phyloP scores from a whole-genome alignment of 169 alveolate genomes.

The Besnoitia besnoiti region DNA sequence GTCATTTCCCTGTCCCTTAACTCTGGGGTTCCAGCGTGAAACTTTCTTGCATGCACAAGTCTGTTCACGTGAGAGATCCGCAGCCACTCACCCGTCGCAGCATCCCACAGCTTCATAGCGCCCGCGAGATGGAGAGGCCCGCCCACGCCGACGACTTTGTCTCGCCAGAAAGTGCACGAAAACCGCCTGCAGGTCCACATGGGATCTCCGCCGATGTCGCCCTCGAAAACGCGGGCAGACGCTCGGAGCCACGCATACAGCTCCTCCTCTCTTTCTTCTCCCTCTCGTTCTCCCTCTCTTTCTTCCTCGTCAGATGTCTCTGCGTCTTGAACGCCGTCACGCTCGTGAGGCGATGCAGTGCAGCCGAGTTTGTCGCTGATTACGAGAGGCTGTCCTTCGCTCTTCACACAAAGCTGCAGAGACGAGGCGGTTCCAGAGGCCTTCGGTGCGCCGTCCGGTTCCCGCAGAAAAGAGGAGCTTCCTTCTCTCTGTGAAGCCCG shows the following conservation, averaged over 20 bases:
- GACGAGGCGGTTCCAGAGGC: too few relatives aligned
- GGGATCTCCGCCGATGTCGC: conserved; percentile 42
- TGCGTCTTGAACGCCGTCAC: neutral
- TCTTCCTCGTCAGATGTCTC: neutral
- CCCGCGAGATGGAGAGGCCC: conserved; percentile 61
- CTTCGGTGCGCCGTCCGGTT: too few relatives aligned
- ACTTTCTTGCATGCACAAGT: too few relatives aligned
- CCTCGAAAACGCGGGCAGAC: neutral
- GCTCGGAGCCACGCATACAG: conserved; percentile 12
- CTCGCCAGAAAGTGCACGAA: conserved; percentile 56
- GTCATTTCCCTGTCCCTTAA: too few relatives aligned
- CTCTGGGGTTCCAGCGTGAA: too few relatives aligned
- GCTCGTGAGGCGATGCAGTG: too few relatives aligned
- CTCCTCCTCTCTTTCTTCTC: neutral
- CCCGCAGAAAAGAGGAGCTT: too few relatives aligned
- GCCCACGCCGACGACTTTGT: conserved; percentile 64
- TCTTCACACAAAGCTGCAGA: too few relatives aligned
- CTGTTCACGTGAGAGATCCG: too few relatives aligned
- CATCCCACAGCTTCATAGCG: conserved; percentile 64
- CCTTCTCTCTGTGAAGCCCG: too few relatives aligned
- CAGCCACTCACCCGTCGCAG: conserved; percentile 37
- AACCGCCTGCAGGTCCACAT: conserved; percentile 3
- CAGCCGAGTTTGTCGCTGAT: too few relatives aligned
- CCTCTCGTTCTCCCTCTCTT: neutral
- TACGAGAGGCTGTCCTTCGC: too few relatives aligned